Evolutionary conservation across 2,329 filamentous ascomycete genomes (phyloP), one percentile per base, ranked within the genome.

Genomic region (Penicillium sp.): DNA sequence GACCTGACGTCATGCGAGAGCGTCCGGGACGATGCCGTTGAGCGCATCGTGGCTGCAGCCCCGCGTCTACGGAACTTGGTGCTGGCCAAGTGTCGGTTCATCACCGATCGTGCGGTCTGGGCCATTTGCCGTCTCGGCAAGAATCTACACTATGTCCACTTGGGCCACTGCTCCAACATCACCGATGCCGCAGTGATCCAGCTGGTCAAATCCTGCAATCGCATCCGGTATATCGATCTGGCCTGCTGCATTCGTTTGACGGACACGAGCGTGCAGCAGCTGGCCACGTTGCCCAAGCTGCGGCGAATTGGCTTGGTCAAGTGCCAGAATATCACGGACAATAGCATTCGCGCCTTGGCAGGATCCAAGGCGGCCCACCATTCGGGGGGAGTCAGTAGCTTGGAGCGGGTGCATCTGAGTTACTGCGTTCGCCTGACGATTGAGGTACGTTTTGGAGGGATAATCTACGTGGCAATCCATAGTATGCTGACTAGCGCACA

Each of bases 281-380:
- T 98, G 33, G 90, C 93, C 5, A 81, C 81, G 13, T 77, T 98
- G 6, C 93, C 93, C 3, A 98, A 98, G 69, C 75, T 98, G 46
- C 90, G 95, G 74, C 80, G 93, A 33, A 95, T 98, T 53, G 93
- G 93, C 1, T 72, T 98, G 45, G 93, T 98, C 47, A 98, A 98
- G 69, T 98, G 93, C 64, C 82, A 82, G 53, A 81, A 79, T 49
- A 95, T 98, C 59, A 96, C 93, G 0, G 88, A 98, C 65, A 79
- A 81, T 24, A 95, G 90, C 59, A 94, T 98, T 46, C 77, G 85
- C 55, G 87, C 88, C 17, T 75, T 97, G 57, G 89, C 91, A 7
- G 82, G 83, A 57, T 82, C 85, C 2, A 60, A 69, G 67, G 49
- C 68, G 73, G 53, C 73, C 67, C 42, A 77, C 73, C 58, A 80